A percentile compares a stretch with the other conserved stretches of the same genome.
These are phyloP conservation scores for Cadophora luteo-olivacea DNA, from an alignment of 2,329 filamentous ascomycete species.

Conservation along the genomic window DNA sequence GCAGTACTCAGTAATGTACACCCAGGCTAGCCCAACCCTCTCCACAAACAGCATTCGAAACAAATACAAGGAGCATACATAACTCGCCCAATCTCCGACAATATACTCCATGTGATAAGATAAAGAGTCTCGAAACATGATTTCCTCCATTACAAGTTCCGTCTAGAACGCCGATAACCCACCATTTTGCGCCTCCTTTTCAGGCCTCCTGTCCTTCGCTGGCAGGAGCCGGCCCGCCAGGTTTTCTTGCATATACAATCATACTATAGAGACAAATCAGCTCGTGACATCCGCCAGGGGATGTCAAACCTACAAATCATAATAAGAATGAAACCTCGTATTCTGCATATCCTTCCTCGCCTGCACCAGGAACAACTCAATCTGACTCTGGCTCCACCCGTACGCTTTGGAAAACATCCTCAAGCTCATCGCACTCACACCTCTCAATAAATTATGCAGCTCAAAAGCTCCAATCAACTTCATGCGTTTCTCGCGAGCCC, in stretches of 20 bases:
- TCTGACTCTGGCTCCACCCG: constrained; percentile 36
- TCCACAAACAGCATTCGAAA: not conserved
- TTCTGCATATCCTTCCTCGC: constrained; percentile 30
- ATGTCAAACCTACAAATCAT: constrained; percentile 29
- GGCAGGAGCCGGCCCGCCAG: constrained; percentile 4
- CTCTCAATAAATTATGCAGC: constrained; percentile 29
- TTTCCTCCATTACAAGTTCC: not conserved
- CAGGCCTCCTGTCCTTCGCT: not conserved
- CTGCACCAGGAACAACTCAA: constrained; percentile 36
- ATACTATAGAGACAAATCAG: constrained; percentile 4
- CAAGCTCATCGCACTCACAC: constrained; percentile 28
- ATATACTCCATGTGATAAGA: not conserved
- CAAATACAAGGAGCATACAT: not conserved
- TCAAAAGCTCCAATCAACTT: constrained; percentile 34
- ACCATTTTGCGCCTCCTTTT: not conserved
- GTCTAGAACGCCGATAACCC: not conserved
- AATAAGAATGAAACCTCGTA: constrained; percentile 34
- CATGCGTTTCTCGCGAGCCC: constrained; percentile 51
- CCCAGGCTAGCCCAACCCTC: not conserved
- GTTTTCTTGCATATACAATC: constrained; percentile 20
- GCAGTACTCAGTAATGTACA: not conserved
- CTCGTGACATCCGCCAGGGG: too few species aligned
- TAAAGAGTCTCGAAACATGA: not conserved
- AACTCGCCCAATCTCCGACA: not conserved
- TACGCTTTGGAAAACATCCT: constrained; percentile 32